Evolutionary conservation across 2,329 filamentous ascomycete genomes (phyloP).

Genomic region (Hortaea sp.): DNA sequence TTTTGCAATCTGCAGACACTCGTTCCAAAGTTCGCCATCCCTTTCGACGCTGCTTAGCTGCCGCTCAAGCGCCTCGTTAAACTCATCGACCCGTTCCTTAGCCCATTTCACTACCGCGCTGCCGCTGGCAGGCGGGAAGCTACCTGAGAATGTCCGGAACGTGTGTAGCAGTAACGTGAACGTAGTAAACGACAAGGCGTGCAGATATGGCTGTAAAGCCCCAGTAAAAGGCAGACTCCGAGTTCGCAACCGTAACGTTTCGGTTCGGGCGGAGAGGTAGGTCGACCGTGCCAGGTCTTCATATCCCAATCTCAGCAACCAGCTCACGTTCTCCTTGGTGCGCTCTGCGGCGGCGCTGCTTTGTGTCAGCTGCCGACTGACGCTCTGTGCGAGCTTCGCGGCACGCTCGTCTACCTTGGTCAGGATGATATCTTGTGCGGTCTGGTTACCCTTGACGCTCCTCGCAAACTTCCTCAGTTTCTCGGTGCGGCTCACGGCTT

Average conservation of each 20-base stretch:
- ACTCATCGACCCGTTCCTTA: constrained; percentile 86
- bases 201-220: constrained; percentile 84
- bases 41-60: constrained; percentile 80
- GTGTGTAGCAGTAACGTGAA: constrained; percentile 93
- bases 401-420: constrained; percentile 68
- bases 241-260: constrained; percentile 69
- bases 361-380: constrained; percentile 68
- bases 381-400: constrained; percentile 61
- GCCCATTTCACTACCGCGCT: constrained; percentile 97
- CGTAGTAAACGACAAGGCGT: constrained; percentile 89
- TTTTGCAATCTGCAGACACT: constrained; percentile 73
- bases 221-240: constrained; percentile 94
- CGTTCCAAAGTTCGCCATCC: constrained; percentile 64
- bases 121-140: constrained; percentile 67
- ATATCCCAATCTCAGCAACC: constrained; percentile 78
- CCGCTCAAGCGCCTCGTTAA: constrained; percentile 70
- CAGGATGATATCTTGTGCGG: constrained; percentile 85
- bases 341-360: constrained; percentile 67
- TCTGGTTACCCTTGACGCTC: constrained; percentile 70
- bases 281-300: constrained; percentile 82
- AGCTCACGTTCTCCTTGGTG: constrained; percentile 71
- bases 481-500: constrained; percentile 74
- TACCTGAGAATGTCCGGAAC: constrained; percentile 38
- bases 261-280: constrained; percentile 70
- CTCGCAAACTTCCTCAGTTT: constrained; percentile 71